These are phyloP conservation scores for Globisporangium paddicum DNA, from an alignment of 352 stramenopile species.

Conservation along the genomic window DNA sequence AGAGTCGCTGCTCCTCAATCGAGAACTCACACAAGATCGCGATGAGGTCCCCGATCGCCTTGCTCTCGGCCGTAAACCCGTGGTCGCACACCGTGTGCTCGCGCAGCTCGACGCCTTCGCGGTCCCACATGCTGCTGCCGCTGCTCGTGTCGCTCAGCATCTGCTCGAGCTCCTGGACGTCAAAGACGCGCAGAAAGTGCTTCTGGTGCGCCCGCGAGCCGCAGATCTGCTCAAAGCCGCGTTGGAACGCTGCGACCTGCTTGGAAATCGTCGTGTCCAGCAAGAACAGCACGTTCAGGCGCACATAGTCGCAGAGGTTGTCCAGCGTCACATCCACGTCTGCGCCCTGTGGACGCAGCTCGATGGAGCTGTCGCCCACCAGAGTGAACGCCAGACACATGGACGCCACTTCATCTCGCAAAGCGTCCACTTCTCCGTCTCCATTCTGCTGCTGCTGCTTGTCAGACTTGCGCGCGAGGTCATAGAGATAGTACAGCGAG, in stretches of 20 bases:
- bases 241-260: constrained; percentile 62
- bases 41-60: constrained; percentile 66
- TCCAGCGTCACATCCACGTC: constrained; percentile 38
- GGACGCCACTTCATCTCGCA: constrained; percentile 37
- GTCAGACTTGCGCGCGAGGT: constrained; percentile 17
- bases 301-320: constrained; percentile 55
- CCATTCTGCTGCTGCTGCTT: not conserved
- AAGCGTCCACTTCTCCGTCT: constrained; percentile 17
- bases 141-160: constrained; percentile 49
- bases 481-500: constrained; percentile 59
- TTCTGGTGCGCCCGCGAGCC: constrained; percentile 20
- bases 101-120: constrained; percentile 57
- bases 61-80: constrained; percentile 65
- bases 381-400: constrained; percentile 80
- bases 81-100: constrained; percentile 84
- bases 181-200: constrained; percentile 52
- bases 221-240: constrained; percentile 66
- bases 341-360: constrained; percentile 39
- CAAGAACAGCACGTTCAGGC: constrained; percentile 43
- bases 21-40: constrained; percentile 71
- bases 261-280: constrained; percentile 54
- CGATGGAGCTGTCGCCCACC: constrained; percentile 54
- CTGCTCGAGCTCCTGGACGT: constrained; percentile 57
- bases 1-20: constrained; percentile 67
- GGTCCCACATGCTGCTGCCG: constrained; percentile 58